Percentiles rank a stretch among this genome's conserved stretches.
Evolutionary conservation across 306 rosid species (phyloP).

Genomic region (Sophora flavescens): DNA sequence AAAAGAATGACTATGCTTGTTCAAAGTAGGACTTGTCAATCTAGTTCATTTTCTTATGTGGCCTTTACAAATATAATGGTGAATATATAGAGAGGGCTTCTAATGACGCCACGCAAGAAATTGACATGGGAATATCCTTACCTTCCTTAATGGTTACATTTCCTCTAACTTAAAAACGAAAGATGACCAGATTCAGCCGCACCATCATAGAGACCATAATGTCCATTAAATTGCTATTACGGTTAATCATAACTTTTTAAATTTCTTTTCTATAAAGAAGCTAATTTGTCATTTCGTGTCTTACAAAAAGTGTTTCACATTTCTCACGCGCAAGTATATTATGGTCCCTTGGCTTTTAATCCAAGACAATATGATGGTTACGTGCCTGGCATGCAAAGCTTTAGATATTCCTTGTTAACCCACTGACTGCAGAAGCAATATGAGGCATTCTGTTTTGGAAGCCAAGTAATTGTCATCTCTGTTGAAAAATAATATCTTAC

Average conservation of each 20-base stretch:
- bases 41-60: neutral
- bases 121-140: constrained; percentile 47
- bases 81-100: constrained; percentile 1
- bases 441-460: constrained; percentile 25
- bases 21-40: neutral
- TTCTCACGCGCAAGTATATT: constrained; percentile 34
- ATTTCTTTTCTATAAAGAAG: neutral
- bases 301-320: constrained; percentile 16
- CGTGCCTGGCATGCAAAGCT: constrained; percentile 71
- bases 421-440: constrained; percentile 33
- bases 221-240: constrained; percentile 36
- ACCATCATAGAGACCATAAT: constrained; percentile 37
- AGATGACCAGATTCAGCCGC: constrained; percentile 48
- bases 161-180: constrained; percentile 53
- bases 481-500: constrained; percentile 25
- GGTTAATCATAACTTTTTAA: neutral
- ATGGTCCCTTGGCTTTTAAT: constrained; percentile 72
- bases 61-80: neutral
- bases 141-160: constrained; percentile 45
- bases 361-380: constrained; percentile 66
- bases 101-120: constrained; percentile 16
- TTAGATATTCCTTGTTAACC: constrained; percentile 48
- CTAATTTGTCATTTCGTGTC: constrained; percentile 45
- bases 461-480: constrained; percentile 36
- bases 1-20: constrained; percentile 3